A percentile compares a stretch with the other conserved stretches of the same genome.
These are phyloP conservation scores for Colletotrichum sp. DNA, from an alignment of 2,329 filamentous ascomycete genomes.

Conservation along the genomic window DNA sequence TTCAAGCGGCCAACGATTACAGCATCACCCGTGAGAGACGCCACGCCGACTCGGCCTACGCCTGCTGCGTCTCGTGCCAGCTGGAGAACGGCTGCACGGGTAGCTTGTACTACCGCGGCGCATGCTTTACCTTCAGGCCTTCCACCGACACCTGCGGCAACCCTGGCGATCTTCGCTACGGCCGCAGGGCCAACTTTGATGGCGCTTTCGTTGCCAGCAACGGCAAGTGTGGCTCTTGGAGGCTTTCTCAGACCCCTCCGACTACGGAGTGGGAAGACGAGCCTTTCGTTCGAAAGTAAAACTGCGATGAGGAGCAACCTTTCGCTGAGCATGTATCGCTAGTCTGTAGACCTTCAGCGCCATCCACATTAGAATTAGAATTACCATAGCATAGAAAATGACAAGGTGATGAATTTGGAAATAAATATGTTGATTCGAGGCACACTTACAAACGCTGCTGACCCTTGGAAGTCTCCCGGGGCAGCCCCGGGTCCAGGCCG, in stretches of 20 bases:
- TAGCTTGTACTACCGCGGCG: not conserved
- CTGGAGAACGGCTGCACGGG: not conserved
- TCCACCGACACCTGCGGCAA: not conserved
- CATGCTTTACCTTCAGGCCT: conserved; percentile 6
- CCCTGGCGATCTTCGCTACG: not conserved
- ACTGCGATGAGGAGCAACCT: too few species aligned
- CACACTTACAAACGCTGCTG: not conserved
- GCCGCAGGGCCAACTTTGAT: not conserved
- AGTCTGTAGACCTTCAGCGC: not conserved
- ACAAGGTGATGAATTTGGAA: not conserved
- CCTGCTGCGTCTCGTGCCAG: conserved; percentile 13
- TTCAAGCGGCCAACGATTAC: not conserved
- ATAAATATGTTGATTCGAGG: not conserved
- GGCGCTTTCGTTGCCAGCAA: conserved; percentile 8
- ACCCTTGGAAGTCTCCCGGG: not conserved
- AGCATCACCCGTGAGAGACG: not conserved
- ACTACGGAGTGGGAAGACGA: not conserved
- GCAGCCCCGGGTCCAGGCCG: not conserved
- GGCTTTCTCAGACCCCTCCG: not conserved
- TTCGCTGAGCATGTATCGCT: not conserved
- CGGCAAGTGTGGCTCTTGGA: conserved; percentile 1
- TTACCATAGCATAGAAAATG: not conserved
- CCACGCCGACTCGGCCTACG: not conserved
- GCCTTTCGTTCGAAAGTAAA: not conserved
- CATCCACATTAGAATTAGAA: not conserved